phyloP scores from a whole-genome alignment of 257 asterid species.

The Nicotiana tabacum region DNA sequence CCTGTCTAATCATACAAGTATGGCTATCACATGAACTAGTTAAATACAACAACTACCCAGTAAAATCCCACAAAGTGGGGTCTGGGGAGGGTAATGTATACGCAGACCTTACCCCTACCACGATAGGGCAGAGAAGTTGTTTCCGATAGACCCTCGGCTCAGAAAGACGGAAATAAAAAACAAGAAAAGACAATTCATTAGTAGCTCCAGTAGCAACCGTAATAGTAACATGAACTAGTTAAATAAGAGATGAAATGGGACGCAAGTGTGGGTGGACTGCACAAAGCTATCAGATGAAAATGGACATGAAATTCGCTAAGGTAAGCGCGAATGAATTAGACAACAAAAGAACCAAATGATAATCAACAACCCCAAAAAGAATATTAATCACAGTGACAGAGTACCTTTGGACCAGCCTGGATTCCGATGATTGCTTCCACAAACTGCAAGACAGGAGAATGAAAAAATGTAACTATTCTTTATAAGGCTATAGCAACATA shows the following conservation, averaged over 20 bases:
- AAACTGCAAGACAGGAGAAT: conserved; percentile 46
- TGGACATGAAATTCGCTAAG: neutral
- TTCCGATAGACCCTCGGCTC: too few relatives aligned
- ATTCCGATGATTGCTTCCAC: conserved; percentile 82
- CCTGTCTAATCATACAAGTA: neutral
- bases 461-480: neutral
- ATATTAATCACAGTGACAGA: neutral
- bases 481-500: neutral
- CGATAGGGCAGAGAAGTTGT: too few relatives aligned
- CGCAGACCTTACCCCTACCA: too few relatives aligned
- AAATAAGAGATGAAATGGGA: neutral
- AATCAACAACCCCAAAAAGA: neutral
- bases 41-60: too few relatives aligned
- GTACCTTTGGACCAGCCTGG: conserved; percentile 63
- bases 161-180: too few relatives aligned
- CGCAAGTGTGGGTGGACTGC: neutral
- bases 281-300: conserved; percentile 3
- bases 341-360: neutral
- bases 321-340: neutral
- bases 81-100: too few relatives aligned
- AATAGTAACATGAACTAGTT: neutral
- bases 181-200: too few relatives aligned
- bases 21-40: neutral
- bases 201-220: too few relatives aligned
- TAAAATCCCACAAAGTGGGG: too few relatives aligned